These are phyloP conservation scores for Gilbertella persicaria DNA, from an alignment of 371 early-diverging fungal species.

Conservation along the genomic window DNA sequence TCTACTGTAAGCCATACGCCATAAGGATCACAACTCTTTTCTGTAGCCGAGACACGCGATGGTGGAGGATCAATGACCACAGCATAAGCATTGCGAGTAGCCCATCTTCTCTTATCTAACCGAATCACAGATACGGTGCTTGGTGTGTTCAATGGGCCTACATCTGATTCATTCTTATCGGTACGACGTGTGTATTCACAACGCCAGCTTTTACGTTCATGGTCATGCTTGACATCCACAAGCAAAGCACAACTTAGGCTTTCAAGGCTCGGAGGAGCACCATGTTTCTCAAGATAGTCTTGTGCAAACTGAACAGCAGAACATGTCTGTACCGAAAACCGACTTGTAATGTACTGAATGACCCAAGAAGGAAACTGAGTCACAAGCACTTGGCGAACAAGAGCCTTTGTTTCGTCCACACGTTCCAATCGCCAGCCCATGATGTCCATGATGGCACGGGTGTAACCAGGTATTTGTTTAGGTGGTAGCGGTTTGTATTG, in stretches of 20 bases:
- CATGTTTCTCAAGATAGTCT: conserved; percentile 45
- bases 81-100: conserved; percentile 38
- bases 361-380: conserved; percentile 40
- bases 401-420: conserved; percentile 29
- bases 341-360: conserved; percentile 14
- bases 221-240: conserved; percentile 45
- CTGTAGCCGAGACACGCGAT: conserved; percentile 40
- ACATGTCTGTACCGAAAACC: conserved; percentile 13
- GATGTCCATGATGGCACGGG: conserved; percentile 52
- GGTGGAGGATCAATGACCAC: conserved; percentile 63
- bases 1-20: conserved; percentile 55
- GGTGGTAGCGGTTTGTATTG: conserved; percentile 43
- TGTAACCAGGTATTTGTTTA: conserved; percentile 40
- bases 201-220: conserved; percentile 51
- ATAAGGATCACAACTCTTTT: conserved; percentile 42
- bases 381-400: conserved; percentile 38
- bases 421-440: conserved; percentile 54
- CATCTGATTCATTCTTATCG: conserved; percentile 1
- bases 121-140: conserved; percentile 47
- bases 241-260: conserved; percentile 44
- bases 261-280: conserved; percentile 56
- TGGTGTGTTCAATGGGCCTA: not conserved
- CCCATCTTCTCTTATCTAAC: conserved; percentile 47
- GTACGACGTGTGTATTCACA: conserved; percentile 48
- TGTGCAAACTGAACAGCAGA: conserved; percentile 35